Base-by-base conservation (phyloP, 2,329 filamentous ascomycete species). In the Plenodomus tracheiphilus region DNA sequence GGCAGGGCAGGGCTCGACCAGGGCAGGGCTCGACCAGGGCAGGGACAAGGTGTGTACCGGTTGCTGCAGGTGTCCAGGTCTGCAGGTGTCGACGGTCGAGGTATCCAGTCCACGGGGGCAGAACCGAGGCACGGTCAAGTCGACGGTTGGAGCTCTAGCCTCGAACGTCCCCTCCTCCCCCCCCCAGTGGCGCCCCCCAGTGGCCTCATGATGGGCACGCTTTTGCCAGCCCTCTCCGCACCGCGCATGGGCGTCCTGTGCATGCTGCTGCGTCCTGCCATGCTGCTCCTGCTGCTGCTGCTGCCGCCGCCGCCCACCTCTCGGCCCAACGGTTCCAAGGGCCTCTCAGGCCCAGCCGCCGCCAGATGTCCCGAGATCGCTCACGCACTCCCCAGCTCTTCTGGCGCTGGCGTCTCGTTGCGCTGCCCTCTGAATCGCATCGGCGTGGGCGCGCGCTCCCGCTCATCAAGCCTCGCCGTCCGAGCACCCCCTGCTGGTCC, bases 381-480 rank as follows among this genome's bases (percentile, higher is more conserved):
- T 70, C 66, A 70, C 66, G 66, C 63, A 64, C 53, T 49, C 46
- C 39, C 43, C 13, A 13, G 22, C 38, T 46, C 43, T 41, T 39
- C 54, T 53, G 58, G 44, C 46, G 41, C 46, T 55, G 53, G 49
- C 49, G 49, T 35, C 47, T 32, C 46, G 46, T 32, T 43, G 50
- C 56, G 39, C 56, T 52, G 44, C 51, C 47, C 41, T 59, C 59
- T 61, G 58, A 67, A 51, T 66, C 64, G 59, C 47, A 61, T 61
- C 10, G 22, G 22, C 51, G 61, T 51, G 51, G 49, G 54, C 63
- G 59, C 56, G 61, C 51, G 51, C 59, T 65, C 66, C 66, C 66
- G 66, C 56, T 58, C 59, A 59, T 55, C 61, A 59, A 62, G 59
- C 64, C 65, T 61, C 57, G 55, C 59, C 56, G 62, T 62, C 60